phyloP scores from a whole-genome alignment of 108 stramenopile genomes.

The Chaetoceros tenuissimus region DNA sequence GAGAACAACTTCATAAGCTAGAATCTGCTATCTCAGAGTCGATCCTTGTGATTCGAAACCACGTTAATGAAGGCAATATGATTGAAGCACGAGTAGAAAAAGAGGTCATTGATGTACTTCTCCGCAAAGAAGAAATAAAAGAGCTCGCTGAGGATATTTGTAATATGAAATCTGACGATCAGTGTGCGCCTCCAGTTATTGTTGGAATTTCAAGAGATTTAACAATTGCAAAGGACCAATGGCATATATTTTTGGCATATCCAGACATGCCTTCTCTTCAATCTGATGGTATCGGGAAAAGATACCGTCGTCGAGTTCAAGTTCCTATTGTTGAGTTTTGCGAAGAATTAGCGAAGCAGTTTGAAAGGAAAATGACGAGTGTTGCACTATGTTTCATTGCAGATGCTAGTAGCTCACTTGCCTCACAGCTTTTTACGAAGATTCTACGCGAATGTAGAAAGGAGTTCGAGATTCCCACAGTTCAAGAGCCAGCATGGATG shows the following conservation, averaged over 20 bases:
- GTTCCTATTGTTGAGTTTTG: constrained; percentile 55
- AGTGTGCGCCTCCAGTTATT: background rate
- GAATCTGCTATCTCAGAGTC: background rate
- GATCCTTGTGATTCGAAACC: background rate
- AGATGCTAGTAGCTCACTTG: constrained; percentile 41
- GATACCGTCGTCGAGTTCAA: constrained; percentile 16
- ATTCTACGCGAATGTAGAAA: background rate
- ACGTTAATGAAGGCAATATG: background rate
- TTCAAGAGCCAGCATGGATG: constrained; percentile 64
- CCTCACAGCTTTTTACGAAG: background rate
- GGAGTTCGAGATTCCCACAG: background rate
- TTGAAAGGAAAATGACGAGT: constrained; percentile 44
- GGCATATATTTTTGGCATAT: background rate
- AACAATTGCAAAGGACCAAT: background rate
- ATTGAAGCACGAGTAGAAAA: background rate
- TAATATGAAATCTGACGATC: background rate
- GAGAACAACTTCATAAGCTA: background rate
- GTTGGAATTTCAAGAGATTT: background rate
- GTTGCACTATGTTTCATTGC: constrained; percentile 62
- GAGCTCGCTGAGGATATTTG: background rate
- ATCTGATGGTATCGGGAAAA: background rate
- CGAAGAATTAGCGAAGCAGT: constrained; percentile 32
- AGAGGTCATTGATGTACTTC: background rate
- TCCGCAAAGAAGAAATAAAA: background rate
- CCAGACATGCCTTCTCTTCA: background rate